Evolutionary conservation across 345 rosid genomes (phyloP), one percentile per base, ranked within the genome.

Genomic region (Euphorbia pulcherrima): DNA sequence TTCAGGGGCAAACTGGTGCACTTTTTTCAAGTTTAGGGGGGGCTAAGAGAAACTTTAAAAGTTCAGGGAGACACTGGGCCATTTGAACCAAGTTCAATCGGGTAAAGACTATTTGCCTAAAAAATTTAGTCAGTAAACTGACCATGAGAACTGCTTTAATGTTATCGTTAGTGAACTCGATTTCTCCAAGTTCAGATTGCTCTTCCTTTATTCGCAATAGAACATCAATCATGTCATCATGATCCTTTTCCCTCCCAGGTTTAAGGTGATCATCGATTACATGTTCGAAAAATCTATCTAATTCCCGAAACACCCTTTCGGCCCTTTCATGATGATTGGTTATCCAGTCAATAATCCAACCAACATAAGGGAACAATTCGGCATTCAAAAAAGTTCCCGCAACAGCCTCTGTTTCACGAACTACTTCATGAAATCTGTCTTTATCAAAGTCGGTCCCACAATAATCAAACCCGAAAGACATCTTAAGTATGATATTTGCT

Each of bases 231-330:
- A 79, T 54, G 54, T 69, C 83, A 28, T 72, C 10, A 0, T 66
- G 29, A 3, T 59, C 24, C 35, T 29, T 64, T 10, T 46, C 3
- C 51, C 70, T 78, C 14, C 72, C 80, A 21, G 73, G 83, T 52
- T 80, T 79, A 29, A 77, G 48, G 26, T 86, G 89, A 20, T 65
- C 73, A 18, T 83, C 71, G 8, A 88, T 78, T 5, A 69, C 64
- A 24, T 80, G 60, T 16, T 79, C 67, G 11, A 75, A 81, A 65
- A 83, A 78, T 5, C 55, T 4, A 56, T 88, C 88, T 33, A 82
- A 16, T 29, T 71, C 74, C 12, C 37, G 41, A 68, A 78, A 86
- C 69, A 52, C 71, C 68, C 59, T 70, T 57, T 83, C 83, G 0
- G 74, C 67, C 78, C 72, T 80, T 40, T 62, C 30, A 21, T 61